Base-by-base conservation (phyloP, 768 basidiomycete species). In the Macrolepiota albuminosa region DNA sequence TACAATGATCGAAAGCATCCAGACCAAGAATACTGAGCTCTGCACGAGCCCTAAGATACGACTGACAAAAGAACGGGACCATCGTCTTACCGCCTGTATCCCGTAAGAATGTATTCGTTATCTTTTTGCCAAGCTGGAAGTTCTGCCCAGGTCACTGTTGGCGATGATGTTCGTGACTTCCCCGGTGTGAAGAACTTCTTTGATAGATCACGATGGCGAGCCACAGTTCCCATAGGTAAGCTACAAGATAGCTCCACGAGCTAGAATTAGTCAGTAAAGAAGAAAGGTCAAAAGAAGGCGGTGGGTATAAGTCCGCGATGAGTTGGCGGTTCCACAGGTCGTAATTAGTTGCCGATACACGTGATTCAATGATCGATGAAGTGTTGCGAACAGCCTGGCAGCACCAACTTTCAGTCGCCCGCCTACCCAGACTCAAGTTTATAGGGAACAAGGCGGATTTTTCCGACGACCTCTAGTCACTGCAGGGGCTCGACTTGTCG, bases 61-160 rank as follows among this genome's bases (percentile, higher is more conserved):
- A 62, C 49, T 9, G 16, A 43, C 6, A n/a, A 59, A 56, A 34
- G 40, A 40, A 29, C 2, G 24, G 31, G 26, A 42, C 26, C 39
- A 18, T 3, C 29, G 47, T 64, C 76, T 66, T 66, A 89, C 90
- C 82, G 77, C 72, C 89, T 78, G 69, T 91, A 91, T 2, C 90
- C 90, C 39, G 71, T 72, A 59, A 85, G 42, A 61, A 91, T 89
- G 67, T 82, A 87, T 64, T 89, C 87, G 65, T 91, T 91, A 71
- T 91, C 86, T 63, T 74, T 80, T 71, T 84, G 84, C 87, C 88
- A 92, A 37, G 80, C 79, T 43, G 85, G 82, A 47, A 90, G 75
- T 57, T 87, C 83, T 24, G 67, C 61, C 85, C 85, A 91, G 13
- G 74, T 64, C 39, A 82, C 53, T 7, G 76, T 79, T 52, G 54